These are phyloP conservation scores for Prillingera fragicola DNA, from an alignment of 1,284 basidiomycete genomes.

Conservation along the genomic window DNA sequence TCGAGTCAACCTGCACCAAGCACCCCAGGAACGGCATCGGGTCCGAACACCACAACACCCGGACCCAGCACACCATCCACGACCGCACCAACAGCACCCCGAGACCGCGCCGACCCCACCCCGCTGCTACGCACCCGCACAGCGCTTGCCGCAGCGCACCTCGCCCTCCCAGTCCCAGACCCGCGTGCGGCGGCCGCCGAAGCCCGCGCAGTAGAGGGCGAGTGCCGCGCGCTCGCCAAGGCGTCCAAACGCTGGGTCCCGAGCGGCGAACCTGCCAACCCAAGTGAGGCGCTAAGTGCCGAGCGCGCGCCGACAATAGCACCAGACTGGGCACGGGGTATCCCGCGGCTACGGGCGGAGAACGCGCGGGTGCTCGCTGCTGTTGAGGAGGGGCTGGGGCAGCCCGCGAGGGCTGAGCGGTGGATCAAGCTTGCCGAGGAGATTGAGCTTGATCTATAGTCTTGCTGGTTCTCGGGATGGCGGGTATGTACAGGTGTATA, in stretches of 20 bases:
- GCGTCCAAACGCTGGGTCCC: slow-evolving; percentile 1
- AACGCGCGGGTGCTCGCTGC: slow-evolving; percentile 16
- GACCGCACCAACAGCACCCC: background rate
- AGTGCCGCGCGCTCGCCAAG: slow-evolving; percentile 19
- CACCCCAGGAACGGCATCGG: background rate
- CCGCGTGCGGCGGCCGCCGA: slow-evolving; percentile 24
- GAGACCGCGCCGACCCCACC: slow-evolving; percentile 1
- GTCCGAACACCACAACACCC: background rate
- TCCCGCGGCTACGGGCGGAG: slow-evolving; percentile 16
- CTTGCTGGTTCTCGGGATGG: too few species aligned
- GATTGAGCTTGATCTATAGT: too few species aligned
- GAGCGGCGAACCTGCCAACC: background rate
- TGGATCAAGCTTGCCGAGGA: slow-evolving; percentile 7
- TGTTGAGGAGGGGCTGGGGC: slow-evolving; percentile 30
- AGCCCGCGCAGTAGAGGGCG: slow-evolving; percentile 19
- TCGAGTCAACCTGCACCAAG: background rate
- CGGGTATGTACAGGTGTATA: too few species aligned
- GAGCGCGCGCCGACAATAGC: background rate
- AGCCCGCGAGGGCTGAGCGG: slow-evolving; percentile 21
- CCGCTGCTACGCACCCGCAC: slow-evolving; percentile 19
- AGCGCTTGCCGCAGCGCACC: slow-evolving; percentile 24
- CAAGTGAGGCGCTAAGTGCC: background rate
- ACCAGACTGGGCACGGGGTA: slow-evolving; percentile 4
- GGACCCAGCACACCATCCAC: background rate
- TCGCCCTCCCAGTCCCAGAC: slow-evolving; percentile 12